A percentile compares a stretch with the other conserved stretches of the same genome.
phyloP scores from a whole-genome alignment of 2,329 filamentous ascomycete genomes.

The Setomelanomma holmii region DNA sequence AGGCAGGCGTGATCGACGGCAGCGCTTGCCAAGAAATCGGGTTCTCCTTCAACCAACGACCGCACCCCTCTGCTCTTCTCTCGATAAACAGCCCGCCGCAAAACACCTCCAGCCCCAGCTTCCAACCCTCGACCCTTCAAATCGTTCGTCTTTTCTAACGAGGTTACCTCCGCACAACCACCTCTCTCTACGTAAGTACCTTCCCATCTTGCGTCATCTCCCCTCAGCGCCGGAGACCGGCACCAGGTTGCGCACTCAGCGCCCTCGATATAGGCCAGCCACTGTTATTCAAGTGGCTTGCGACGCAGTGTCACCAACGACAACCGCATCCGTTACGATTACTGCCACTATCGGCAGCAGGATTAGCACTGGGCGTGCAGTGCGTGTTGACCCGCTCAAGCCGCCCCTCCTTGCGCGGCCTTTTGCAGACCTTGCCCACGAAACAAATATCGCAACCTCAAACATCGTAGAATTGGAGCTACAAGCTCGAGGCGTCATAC shows the following conservation, averaged over 20 bases:
- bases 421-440: too few relatives aligned
- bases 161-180: constrained; percentile 15
- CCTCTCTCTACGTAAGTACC: constrained; percentile 41
- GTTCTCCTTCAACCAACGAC: constrained; percentile 25
- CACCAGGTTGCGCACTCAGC: constrained; percentile 37
- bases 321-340: constrained; percentile 11
- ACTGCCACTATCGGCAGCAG: constrained; percentile 13
- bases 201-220: constrained; percentile 34
- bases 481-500: background rate
- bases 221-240: constrained; percentile 29
- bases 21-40: constrained; percentile 26
- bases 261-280: constrained; percentile 25
- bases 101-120: constrained; percentile 26
- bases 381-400: constrained; percentile 29
- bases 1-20: constrained; percentile 36
- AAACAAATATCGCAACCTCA: constrained; percentile 27
- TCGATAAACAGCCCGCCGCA: constrained; percentile 31
- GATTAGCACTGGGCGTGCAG: constrained; percentile 1
- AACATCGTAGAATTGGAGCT: constrained; percentile 1
- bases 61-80: constrained; percentile 34
- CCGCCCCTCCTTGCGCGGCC: constrained; percentile 41
- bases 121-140: constrained; percentile 18
- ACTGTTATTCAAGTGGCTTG: constrained; percentile 25
- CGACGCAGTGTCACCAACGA: constrained; percentile 15
- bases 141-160: constrained; percentile 6